phyloP scores from a whole-genome alignment of 1,139 yeast species.

The Candida smagusa region DNA sequence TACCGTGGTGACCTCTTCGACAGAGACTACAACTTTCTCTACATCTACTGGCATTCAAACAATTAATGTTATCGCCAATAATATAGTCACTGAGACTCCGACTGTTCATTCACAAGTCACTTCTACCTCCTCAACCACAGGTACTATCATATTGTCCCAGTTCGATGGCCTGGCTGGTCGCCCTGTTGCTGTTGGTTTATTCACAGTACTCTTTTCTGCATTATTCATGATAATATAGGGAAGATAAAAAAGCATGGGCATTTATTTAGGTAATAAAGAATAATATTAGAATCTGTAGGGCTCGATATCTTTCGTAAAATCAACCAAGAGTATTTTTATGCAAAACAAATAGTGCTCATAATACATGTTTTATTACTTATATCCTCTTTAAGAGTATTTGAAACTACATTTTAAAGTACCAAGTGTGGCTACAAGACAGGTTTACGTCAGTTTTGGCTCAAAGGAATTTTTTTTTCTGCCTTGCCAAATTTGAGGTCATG shows the following conservation, averaged over 20 bases:
- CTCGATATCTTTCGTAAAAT: no score
- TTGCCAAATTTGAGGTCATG: neutral
- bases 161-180: constrained; percentile 17
- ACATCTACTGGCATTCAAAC: constrained; percentile 12
- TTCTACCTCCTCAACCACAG: neutral
- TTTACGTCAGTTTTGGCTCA: constrained; percentile 4
- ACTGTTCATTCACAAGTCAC: constrained; percentile 9
- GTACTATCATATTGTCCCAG: constrained; percentile 9
- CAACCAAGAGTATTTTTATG: neutral
- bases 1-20: constrained; percentile 1
- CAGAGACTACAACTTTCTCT: neutral
- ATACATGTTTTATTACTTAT: neutral
- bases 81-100: constrained; percentile 19
- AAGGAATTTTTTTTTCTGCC: neutral
- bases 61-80: constrained; percentile 23
- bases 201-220: constrained; percentile 11
- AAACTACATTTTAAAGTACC: neutral
- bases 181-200: constrained; percentile 10
- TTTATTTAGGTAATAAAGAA: neutral
- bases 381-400: neutral
- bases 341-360: constrained; percentile 5
- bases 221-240: constrained; percentile 13
- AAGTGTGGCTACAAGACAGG: constrained; percentile 3
- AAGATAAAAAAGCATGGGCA: constrained; percentile 2
- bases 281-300: neutral